Base-by-base conservation (phyloP, 768 basidiomycete genomes). In the Agrocybe chaxingu region DNA sequence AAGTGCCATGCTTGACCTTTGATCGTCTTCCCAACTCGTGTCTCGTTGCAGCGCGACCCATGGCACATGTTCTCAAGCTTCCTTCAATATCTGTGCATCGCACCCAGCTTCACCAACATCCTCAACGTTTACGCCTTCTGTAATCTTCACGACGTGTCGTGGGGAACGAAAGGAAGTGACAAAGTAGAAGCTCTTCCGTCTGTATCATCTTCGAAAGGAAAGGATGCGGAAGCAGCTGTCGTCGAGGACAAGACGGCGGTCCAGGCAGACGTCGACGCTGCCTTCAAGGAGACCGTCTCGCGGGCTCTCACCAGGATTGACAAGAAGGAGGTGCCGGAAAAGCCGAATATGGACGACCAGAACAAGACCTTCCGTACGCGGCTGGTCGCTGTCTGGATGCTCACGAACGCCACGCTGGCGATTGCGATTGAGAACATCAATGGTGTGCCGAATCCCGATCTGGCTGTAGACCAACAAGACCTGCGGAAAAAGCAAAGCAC, bases 31-130 rank as follows among this genome's bases (percentile, higher is more conserved):
- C 24, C 24, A 5, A 30, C 12, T 47, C 24, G 19, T n/a, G 4
- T 29, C 3, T 6, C 19, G 43, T 13, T 52, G 8, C 53, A 93
- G 89, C 85, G 91, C 54, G 95, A 98, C 69, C 95, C 95, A 4
- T 98, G 95, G 95, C 95, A 98, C 69, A 88, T 98, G 85, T 85
- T 95, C 69, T 90, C 91, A 19, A 93, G 91, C 59, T 93, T 97
- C 78, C 72, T 87, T 59, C 95, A 95, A 65, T 96, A 95, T 64
- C 72, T 96, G 44, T 85, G 85, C 61, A 68, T 98, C 50, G 96
- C 96, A 8, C 91, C 92, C 1, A 91, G 88, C 59, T 96, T 96
- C 72, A 94, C 87, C 33, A 98, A 97, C 65, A 87, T 98, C 40
- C 79, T 96, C 59, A 96, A 96, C 69, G 90, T 95, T 34, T 98